Evolutionary conservation across 495 filamentous ascomycete species (phyloP), one percentile per base, ranked within the genome.

Genomic region (Penicillium cinerascens): DNA sequence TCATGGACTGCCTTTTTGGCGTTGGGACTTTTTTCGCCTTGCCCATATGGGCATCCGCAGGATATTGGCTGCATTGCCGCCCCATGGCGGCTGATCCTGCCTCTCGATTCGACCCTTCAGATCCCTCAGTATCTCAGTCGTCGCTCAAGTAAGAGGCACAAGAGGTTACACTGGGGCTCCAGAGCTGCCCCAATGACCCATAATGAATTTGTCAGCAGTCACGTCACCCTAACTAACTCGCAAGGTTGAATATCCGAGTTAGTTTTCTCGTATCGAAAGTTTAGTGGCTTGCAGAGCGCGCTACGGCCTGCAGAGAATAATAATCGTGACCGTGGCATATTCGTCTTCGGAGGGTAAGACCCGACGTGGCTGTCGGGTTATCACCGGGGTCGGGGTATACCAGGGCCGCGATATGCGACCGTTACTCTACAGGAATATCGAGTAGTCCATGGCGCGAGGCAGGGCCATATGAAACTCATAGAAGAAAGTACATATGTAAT

Each of bases 1-100:
- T 66, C 66, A 73, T 71, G 68, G 58, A 72, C 57, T 66, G 61
- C 64, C 63, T 59, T 58, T 23, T 59, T 63, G 67, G 69, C 65
- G 69, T 71, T 68, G 58, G 67, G 62, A 64, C 42, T 44, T 49
- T 46, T 37, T n/a, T 25, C 10, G 1, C 22, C 25, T 27, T 20
- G 2, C 22, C 41, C 17, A 5, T 4, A 22, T 23, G 20, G 16
- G 16, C 42, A 22, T 26, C 5, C 42, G n/a, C 29, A 22, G 21
- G 21, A 18, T 27, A 17, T 49, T 17, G 4, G 18, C 25, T 35
- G 37, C 37, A 25, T 49, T 42, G 23, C 4, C 38, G 23, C 4
- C 38, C 11, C 29, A 13, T 33, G 29, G 11, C 29, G 11, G 29
- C 4, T 13, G 29, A 33, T 15, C 29, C 29, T 33, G 29, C 9